Percentiles rank a stretch among this genome's conserved stretches.
Conservation (phyloP, 805 yeast species). For the Kluyveromyces nonfermentans region DNA sequence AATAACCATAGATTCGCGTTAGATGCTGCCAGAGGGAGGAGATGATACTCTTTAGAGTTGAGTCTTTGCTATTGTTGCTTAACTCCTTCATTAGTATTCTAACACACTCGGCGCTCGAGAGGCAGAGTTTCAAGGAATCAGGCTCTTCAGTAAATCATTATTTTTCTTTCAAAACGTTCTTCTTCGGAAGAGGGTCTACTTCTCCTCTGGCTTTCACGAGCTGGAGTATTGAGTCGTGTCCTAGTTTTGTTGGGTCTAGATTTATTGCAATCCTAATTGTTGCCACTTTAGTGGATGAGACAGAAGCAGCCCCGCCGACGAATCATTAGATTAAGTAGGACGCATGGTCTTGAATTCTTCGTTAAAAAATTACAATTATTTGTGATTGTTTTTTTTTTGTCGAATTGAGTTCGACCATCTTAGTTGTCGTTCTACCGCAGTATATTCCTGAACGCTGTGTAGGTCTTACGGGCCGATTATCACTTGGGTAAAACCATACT, state of each 20-base stretch:
- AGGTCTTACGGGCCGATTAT: conserved; percentile 80
- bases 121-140: conserved; percentile 38
- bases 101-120: conserved; percentile 68
- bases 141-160: conserved; percentile 3
- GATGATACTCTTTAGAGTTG: not conserved
- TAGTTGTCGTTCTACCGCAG: conserved; percentile 63
- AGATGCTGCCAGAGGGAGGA: conserved; percentile 3
- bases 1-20: conserved; percentile 24
- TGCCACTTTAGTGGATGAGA: conserved; percentile 46
- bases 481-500: conserved; percentile 99
- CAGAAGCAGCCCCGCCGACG: conserved; percentile 98
- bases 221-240: conserved; percentile 26
- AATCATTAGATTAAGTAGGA: conserved; percentile 63
- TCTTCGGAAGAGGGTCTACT: conserved; percentile 9
- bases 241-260: not conserved
- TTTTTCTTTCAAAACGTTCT: conserved; percentile 1
- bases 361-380: conserved; percentile 22
- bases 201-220: conserved; percentile 29
- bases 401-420: conserved; percentile 52
- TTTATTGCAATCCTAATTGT: conserved; percentile 34
- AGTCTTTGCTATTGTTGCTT: conserved; percentile 28
- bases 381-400: conserved; percentile 20
- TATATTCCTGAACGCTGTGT: conserved; percentile 99
- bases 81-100: conserved; percentile 19
- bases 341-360: conserved; percentile 31